Evolutionary conservation across 2,329 filamentous ascomycete species (phyloP), one percentile per base, ranked within the genome.

Genomic region (Xylariaceae sp.): DNA sequence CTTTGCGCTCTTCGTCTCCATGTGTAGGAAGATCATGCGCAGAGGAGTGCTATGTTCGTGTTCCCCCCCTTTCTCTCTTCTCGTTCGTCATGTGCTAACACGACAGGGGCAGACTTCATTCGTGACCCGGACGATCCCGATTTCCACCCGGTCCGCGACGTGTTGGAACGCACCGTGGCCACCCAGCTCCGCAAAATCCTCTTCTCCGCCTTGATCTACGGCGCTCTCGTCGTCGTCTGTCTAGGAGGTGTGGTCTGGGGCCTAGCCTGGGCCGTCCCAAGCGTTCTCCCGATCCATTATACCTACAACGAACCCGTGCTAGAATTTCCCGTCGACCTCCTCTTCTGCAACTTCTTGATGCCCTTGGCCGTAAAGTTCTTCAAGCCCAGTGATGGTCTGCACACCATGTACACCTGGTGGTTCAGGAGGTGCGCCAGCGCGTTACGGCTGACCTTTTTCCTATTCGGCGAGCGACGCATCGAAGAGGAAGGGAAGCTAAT

Each of bases 11-110:
- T 98, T 98, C 59, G 92, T 98, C 13, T 94, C 89, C 40, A 97
- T 98, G 89, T 98, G 92, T 64, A 83, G 92, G 47, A 96, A 95
- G 67, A 95, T 97, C 43, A 86, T 98, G 83, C 83, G 92, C 47
- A 88, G 81, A 51, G 92, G 92, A 36, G 92, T 98, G 28, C 71
- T 98, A 43, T 97, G 83, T 87, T 70, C 75, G 82, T 35, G 19
- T 19, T n/a, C 16, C 11, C 11, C 16, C 8, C 9, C 13, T 15
- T 21, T 4, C 13, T 3, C 13, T 2, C 9, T 8, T 15, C 16
- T 29, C 13, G 12, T 13, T 4, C 21, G 7, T 24, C 7, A 24
- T 24, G 6, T 24, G 21, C 21, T n/a, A n/a, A n/a, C 21, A 6
- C 21, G 21, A 11, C 21, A 24, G 21, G 21, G 17, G 2, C 45